Evolutionary conservation across 2,329 filamentous ascomycete genomes (phyloP), one percentile per base, ranked within the genome.

Genomic region (Metarhizium anisopliae): DNA sequence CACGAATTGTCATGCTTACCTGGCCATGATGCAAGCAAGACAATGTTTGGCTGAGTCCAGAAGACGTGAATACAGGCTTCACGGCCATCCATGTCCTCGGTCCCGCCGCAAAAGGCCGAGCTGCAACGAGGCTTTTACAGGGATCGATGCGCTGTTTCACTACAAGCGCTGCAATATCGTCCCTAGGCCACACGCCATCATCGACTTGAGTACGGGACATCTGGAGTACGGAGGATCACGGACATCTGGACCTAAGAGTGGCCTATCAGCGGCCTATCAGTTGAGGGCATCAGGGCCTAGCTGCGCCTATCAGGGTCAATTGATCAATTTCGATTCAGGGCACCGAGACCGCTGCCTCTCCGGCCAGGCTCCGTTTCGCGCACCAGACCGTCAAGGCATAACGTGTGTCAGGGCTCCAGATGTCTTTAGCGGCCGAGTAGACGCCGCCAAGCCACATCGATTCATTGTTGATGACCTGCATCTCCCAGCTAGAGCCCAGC

Each of bases 1-100:
- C 50, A 49, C 50, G 49, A 55, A 18, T 52, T 50, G 50, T 52
- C 42, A 52, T 52, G 54, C 32, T 42, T 35, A 35, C 47, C 50
- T 20, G 32, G 32, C 6, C 13, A 55, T n/a, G 50, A 32, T 5
- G 6, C 8, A 14, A 40, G 36, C 36, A 40, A 40, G 36, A 25
- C 25, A 40, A 40, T 40, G 36, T 40, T 40, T 38, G 10, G 36
- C 36, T 40, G 36, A 40, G 36, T 4, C 36, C 14, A 38, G 36
- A 14, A 10, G 10, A 10, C 14, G 14, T 40, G n/a, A 45, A 45
- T 7, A 16, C 6, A 18, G 42, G 13, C n/a, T 16, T 45, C 13
- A 16, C 13, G 42, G 14, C 42, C 42, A 45, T 45, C 42, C 42
- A 45, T 45, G 42, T 45, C 13, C 42, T 45, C n/a, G n/a, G 42